Percentiles rank a stretch among this genome's conserved stretches.
phyloP scores from a whole-genome alignment of 306 rosid species.

The Pterocarpus santalinus region DNA sequence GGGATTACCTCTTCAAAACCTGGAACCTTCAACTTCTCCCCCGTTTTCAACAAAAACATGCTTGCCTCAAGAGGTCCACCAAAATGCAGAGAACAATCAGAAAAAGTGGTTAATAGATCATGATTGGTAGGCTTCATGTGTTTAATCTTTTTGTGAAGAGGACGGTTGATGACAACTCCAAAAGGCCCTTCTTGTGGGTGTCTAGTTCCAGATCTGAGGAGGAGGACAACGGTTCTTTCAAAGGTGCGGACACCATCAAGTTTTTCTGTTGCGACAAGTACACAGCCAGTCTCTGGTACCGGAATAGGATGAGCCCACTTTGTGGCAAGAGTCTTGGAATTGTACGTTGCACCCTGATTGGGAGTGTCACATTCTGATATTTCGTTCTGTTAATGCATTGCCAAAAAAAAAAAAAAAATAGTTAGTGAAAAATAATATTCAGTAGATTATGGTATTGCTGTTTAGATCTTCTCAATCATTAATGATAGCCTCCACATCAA shows the following conservation, averaged over 20 bases:
- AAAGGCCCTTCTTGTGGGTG: conserved; percentile 96
- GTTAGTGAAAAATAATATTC: conserved; percentile 34
- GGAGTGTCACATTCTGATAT: conserved; percentile 61
- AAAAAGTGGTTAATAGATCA: conserved; percentile 87
- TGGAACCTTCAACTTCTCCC: conserved; percentile 68
- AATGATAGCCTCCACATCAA: conserved; percentile 29
- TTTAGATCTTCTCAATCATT: conserved; percentile 25
- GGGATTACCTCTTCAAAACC: conserved; percentile 93
- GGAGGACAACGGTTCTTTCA: conserved; percentile 92
- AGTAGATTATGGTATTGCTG: conserved; percentile 24
- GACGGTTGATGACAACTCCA: conserved; percentile 92
- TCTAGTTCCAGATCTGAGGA: conserved; percentile 91
- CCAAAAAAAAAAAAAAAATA: conserved; percentile 17
- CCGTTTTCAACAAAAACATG: conserved; percentile 83
- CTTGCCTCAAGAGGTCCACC: conserved; percentile 99
- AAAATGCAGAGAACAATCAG: conserved; percentile 86
- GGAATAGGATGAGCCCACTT: conserved; percentile 99
- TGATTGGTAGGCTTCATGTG: conserved; percentile 88
- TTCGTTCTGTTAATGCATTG: conserved; percentile 70
- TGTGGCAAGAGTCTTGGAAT: conserved; percentile 65
- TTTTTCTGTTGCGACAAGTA: conserved; percentile 95
- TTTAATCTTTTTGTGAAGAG: conserved; percentile 85
- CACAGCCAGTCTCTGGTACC: conserved; percentile 93
- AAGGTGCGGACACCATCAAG: conserved; percentile 91
- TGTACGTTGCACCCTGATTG: conserved; percentile 56